Conservation (phyloP, 106 monocot species). For the Apostasia shenzhenica region DNA sequence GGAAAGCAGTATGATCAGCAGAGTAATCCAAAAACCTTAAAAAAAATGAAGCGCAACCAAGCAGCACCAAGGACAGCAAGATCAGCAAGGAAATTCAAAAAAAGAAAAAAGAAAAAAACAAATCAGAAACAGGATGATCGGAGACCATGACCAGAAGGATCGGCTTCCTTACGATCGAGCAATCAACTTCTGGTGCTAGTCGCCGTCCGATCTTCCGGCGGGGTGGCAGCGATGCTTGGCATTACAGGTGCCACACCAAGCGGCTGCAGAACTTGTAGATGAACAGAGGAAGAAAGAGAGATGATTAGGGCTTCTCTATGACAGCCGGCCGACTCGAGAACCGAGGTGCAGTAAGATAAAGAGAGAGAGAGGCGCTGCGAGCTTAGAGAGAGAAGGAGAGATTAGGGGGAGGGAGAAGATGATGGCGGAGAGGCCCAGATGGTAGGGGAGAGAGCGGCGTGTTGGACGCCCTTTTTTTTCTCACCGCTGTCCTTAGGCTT, state of each 20-base stretch:
- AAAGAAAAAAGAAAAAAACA: not conserved
- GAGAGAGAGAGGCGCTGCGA: not conserved
- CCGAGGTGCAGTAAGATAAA: constrained; percentile 2
- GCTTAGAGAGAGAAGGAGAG: not conserved
- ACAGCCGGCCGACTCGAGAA: not conserved
- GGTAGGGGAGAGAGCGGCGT: constrained; percentile 1
- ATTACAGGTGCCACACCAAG: constrained; percentile 3
- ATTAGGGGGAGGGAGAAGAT: not conserved
- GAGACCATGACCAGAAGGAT: constrained; percentile 10
- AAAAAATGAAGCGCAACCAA: not conserved
- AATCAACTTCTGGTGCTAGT: not conserved
- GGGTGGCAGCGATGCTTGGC: not conserved
- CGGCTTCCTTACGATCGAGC: constrained; percentile 18
- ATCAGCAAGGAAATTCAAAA: not conserved
- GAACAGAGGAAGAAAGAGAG: not conserved
- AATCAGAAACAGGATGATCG: constrained; percentile 7
- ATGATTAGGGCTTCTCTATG: constrained; percentile 1
- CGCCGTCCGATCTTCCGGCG: constrained; percentile 4
- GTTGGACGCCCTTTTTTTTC: not conserved
- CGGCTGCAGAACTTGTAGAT: not conserved
- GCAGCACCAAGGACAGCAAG: constrained; percentile 1
- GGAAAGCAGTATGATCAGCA: not conserved
- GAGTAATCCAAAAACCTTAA: not conserved
- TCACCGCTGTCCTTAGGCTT: not conserved
- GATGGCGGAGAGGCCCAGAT: constrained; percentile 13